Conservation (phyloP, 257 asterid species). For the Mitragyna speciosa region DNA sequence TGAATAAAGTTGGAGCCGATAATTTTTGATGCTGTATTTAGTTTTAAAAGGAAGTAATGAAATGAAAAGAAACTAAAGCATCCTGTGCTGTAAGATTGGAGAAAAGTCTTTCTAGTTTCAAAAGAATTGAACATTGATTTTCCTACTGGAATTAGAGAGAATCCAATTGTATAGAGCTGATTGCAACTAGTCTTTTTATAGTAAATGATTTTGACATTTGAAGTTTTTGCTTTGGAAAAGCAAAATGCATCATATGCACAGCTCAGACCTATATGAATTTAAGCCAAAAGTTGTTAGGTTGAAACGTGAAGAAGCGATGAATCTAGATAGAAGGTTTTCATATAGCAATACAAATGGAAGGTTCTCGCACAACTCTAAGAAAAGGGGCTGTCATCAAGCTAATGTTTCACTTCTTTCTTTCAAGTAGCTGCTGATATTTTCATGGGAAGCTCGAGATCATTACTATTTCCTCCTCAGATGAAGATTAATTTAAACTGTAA, state of each 20-base stretch:
- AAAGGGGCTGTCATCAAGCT: not conserved
- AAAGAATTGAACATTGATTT: not conserved
- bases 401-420: not conserved
- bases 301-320: not conserved
- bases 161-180: not conserved
- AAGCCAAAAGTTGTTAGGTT: not conserved
- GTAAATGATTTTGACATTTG: not conserved
- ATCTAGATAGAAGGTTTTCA: not conserved
- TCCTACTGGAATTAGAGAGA: not conserved
- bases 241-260: not conserved
- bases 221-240: not conserved
- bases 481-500: not conserved
- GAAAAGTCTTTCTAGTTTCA: not conserved
- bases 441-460: not conserved
- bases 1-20: not conserved
- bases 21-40: not conserved
- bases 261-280: not conserved
- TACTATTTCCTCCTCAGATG: not conserved
- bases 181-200: not conserved
- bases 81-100: not conserved
- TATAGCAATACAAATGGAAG: not conserved
- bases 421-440: not conserved
- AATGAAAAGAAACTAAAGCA: not conserved
- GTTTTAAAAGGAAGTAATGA: not conserved
- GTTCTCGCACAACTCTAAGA: not conserved